phyloP scores from a whole-genome alignment of 2,329 filamentous ascomycete genomes.

The Curvularia hawaiiensis region DNA sequence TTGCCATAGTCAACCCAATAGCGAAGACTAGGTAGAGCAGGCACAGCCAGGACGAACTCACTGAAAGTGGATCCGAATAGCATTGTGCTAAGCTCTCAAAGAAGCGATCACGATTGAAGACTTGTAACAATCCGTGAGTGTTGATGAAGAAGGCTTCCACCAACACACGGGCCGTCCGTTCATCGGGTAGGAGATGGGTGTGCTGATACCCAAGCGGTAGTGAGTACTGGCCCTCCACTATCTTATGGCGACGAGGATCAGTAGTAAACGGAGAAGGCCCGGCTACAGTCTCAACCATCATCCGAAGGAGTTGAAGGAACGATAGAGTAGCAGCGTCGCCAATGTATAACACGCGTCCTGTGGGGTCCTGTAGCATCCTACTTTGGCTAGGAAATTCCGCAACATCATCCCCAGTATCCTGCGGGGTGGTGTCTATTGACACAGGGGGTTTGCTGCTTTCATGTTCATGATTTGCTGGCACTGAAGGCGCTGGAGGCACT shows the following conservation, averaged over 20 bases:
- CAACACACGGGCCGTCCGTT: constrained; percentile 59
- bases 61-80: constrained; percentile 59
- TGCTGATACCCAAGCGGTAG: constrained; percentile 54
- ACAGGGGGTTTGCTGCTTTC: constrained; percentile 31
- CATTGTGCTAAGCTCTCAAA: constrained; percentile 57
- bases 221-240: constrained; percentile 60
- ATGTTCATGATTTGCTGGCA: constrained; percentile 25
- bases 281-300: constrained; percentile 61
- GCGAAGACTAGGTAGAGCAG: constrained; percentile 67
- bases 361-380: constrained; percentile 65
- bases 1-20: constrained; percentile 65
- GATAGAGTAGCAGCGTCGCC: constrained; percentile 68
- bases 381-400: constrained; percentile 60
- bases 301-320: constrained; percentile 64
- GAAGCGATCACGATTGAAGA: constrained; percentile 62
- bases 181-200: constrained; percentile 62
- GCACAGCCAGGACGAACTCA: constrained; percentile 61
- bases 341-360: constrained; percentile 63
- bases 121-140: constrained; percentile 65
- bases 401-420: constrained; percentile 60
- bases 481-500: constrained; percentile 7
- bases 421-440: constrained; percentile 41
- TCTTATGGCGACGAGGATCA: constrained; percentile 62
- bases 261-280: constrained; percentile 63
- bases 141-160: constrained; percentile 67